Evolutionary conservation across 345 rosid species (phyloP), one percentile per base, ranked within the genome.

Genomic region (Eucalyptus regnans): DNA sequence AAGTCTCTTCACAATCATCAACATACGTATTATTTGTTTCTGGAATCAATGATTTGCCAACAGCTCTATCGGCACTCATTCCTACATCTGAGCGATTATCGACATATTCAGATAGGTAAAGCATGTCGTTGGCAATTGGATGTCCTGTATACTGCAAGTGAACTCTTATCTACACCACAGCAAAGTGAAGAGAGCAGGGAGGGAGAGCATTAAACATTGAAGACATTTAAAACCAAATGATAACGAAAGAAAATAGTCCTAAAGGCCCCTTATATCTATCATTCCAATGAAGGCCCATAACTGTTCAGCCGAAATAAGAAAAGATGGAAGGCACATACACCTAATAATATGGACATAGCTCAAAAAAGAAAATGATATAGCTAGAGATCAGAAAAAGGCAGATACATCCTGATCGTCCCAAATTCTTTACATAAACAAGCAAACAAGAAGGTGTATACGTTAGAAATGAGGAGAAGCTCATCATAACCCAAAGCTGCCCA

Each of bases 111-210:
- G 91, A 91, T 29, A 96, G 95, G 92, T 95, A 98, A 89, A 97
- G 99, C 71, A 90, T 90, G 91, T 97, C 99, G 87, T 98, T 98
- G 64, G 96, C 99, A 92, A 98, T 98, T 64, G 98, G 98, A 94
- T 98, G 95, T 44, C 99, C 99, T 1, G 92, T 92, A 87, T 92
- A 91, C 87, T 96, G 95, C 94, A 98, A 92, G 94, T 98, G 99
- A 87, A 95, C 99, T 56, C 99, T 97, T 90, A 98, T 98, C 99
- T 97, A 89, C 93, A 76, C 71, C 80, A 89, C 41, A 37, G 66
- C n/a, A 66, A n/a, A 31, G 76, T 64, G 76, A 64, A 64, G 44
- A 64, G 52, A 50, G 22, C 31, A 29, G 37, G 51, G 29, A 64
- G 71, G 18, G 13, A 64, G 76, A 64, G 9, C 37, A 64, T 64